phyloP scores from a whole-genome alignment of 2,329 filamentous ascomycete species.

The Sporothrix pallida region DNA sequence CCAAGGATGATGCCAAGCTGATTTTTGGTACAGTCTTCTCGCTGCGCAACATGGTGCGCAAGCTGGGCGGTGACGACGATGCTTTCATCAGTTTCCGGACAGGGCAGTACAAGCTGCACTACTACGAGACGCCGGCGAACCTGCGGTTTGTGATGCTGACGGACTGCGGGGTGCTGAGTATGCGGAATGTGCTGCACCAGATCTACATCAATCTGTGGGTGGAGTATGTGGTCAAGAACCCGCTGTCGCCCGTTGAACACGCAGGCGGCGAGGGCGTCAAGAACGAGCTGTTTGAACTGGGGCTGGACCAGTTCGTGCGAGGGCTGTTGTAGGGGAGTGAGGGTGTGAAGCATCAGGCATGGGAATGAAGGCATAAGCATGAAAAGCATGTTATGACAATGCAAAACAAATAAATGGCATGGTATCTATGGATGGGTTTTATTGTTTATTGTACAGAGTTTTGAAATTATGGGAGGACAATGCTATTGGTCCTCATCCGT shows the following conservation, averaged over 20 bases:
- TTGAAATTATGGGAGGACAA: slow-evolving; percentile 21
- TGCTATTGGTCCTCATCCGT: too few relatives aligned
- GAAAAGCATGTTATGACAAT: not conserved
- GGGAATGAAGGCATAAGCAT: not conserved
- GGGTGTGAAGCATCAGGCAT: not conserved
- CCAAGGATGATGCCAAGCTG: slow-evolving; percentile 85
- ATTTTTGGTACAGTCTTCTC: slow-evolving; percentile 98
- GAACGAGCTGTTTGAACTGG: slow-evolving; percentile 73
- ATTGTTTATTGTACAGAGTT: slow-evolving; percentile 29
- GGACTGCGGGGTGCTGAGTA: slow-evolving; percentile 84
- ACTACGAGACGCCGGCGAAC: slow-evolving; percentile 96
- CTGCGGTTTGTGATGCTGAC: slow-evolving; percentile 97
- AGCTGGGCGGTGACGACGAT: slow-evolving; percentile 91
- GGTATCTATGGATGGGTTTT: slow-evolving; percentile 26
- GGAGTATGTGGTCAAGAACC: slow-evolving; percentile 85
- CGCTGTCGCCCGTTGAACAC: slow-evolving; percentile 70
- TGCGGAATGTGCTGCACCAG: slow-evolving; percentile 93
- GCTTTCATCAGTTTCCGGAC: slow-evolving; percentile 95
- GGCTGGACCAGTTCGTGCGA: slow-evolving; percentile 77
- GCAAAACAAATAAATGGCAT: slow-evolving; percentile 16
- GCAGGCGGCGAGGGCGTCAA: slow-evolving; percentile 71
- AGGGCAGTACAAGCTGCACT: slow-evolving; percentile 95
- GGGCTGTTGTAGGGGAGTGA: slow-evolving; percentile 57
- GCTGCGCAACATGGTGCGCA: slow-evolving; percentile 93
- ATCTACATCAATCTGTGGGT: slow-evolving; percentile 99